Percentiles rank a stretch among this genome's conserved stretches.
Conservation (phyloP, 306 rosid genomes). For the Trifolium subterraneum region DNA sequence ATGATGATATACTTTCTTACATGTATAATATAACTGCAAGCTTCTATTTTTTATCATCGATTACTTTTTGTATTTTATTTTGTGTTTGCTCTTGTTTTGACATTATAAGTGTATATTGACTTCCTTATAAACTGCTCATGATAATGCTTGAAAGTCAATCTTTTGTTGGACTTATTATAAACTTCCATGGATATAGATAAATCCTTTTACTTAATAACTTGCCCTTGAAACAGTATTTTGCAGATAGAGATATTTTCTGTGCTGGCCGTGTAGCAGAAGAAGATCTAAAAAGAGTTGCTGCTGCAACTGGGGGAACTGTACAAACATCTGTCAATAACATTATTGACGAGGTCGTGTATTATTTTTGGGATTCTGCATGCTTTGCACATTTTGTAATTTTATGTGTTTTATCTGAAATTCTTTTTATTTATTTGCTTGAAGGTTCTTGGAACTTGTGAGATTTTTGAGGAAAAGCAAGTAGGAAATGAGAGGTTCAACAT, state of each 20-base stretch:
- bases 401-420: conserved; percentile 31
- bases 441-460: conserved; percentile 95
- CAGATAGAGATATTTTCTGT: conserved; percentile 97
- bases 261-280: conserved; percentile 99
- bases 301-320: conserved; percentile 96
- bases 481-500: conserved; percentile 98
- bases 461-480: conserved; percentile 95
- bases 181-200: background rate
- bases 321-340: conserved; percentile 94
- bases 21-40: background rate
- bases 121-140: conserved; percentile 3
- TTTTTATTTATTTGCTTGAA: conserved; percentile 46
- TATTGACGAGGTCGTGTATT: conserved; percentile 76
- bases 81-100: background rate
- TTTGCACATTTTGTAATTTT: conserved; percentile 5
- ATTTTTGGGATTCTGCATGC: conserved; percentile 8
- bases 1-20: background rate
- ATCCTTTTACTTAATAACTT: conserved; percentile 36
- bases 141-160: background rate
- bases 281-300: conserved; percentile 90
- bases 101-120: background rate
- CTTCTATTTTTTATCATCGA: background rate
- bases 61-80: background rate
- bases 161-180: conserved; percentile 2
- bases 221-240: conserved; percentile 80